A percentile compares a stretch with the other conserved stretches of the same genome.
phyloP scores from a whole-genome alignment of 176 grass and related monocot genomes.

The Oryza nivara region DNA sequence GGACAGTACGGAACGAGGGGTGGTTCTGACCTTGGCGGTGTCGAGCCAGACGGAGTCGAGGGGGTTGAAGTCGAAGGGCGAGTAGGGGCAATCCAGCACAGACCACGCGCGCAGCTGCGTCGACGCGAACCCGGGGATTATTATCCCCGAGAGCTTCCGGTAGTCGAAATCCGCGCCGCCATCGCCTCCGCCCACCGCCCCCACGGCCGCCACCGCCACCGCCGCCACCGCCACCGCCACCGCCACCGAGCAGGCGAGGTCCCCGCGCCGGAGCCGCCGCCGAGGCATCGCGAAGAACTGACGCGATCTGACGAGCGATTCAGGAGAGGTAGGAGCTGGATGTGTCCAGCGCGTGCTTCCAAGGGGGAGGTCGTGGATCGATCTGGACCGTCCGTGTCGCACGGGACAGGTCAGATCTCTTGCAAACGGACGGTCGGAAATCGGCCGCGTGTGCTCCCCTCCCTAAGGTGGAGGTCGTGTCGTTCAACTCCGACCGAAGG shows the following conservation, averaged over 20 bases:
- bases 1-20: background rate
- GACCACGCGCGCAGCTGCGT: conserved; percentile 98
- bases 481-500: background rate
- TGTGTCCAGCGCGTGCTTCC: background rate
- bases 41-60: conserved; percentile 97
- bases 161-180: conserved; percentile 60
- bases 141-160: conserved; percentile 90
- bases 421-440: background rate
- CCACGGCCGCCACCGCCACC: background rate
- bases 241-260: conserved; percentile 28
- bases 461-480: background rate
- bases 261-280: conserved; percentile 40
- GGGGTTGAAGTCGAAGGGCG: conserved; percentile 95
- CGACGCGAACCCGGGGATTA: conserved; percentile 94
- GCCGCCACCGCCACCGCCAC: conserved; percentile 1
- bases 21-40: conserved; percentile 61
- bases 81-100: conserved; percentile 95
- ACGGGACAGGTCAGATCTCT: conserved; percentile 26
- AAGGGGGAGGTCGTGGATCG: background rate
- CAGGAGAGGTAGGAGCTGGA: background rate
- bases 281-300: conserved; percentile 37
- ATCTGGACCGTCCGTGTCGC: conserved; percentile 34
- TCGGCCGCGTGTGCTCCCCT: background rate
- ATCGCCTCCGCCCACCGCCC: conserved; percentile 24
- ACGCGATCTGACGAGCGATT: background rate